Conservation (phyloP, 2,329 filamentous ascomycete species). For the Penicillium sp. region DNA sequence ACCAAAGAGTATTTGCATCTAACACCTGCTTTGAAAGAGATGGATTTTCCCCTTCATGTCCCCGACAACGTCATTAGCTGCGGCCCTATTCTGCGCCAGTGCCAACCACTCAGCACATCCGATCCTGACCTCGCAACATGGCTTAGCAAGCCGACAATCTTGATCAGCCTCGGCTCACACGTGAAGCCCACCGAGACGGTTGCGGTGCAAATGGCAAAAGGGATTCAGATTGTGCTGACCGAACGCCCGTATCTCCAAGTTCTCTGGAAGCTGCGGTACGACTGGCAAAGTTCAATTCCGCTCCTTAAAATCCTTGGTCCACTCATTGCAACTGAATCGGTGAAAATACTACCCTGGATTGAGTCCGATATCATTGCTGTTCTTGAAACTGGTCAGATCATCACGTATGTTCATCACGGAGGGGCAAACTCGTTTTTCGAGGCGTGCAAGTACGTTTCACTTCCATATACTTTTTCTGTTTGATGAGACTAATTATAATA, state of each 20-base stretch:
- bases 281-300: constrained; percentile 12
- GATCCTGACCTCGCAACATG: constrained; percentile 43
- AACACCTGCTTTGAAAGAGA: constrained; percentile 27
- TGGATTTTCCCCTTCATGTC: constrained; percentile 41
- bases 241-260: constrained; percentile 37
- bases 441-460: constrained; percentile 36
- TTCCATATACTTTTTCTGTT: constrained; percentile 3
- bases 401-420: constrained; percentile 44
- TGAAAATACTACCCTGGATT: constrained; percentile 18
- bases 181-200: constrained; percentile 28
- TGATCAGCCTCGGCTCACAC: constrained; percentile 47
- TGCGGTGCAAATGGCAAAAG: constrained; percentile 30
- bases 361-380: constrained; percentile 19
- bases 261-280: constrained; percentile 37
- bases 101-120: constrained; percentile 30
- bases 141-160: constrained; percentile 43
- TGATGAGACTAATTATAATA: constrained; percentile 10
- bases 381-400: constrained; percentile 36
- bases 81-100: constrained; percentile 44
- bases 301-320: constrained; percentile 13
- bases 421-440: constrained; percentile 48
- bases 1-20: constrained; percentile 26
- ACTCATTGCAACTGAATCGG: constrained; percentile 7
- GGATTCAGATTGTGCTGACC: constrained; percentile 38
- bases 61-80: constrained; percentile 42